A percentile compares a stretch with the other conserved stretches of the same genome.
phyloP scores from a whole-genome alignment of 352 stramenopile genomes.

The Phytophthora hybrid region DNA sequence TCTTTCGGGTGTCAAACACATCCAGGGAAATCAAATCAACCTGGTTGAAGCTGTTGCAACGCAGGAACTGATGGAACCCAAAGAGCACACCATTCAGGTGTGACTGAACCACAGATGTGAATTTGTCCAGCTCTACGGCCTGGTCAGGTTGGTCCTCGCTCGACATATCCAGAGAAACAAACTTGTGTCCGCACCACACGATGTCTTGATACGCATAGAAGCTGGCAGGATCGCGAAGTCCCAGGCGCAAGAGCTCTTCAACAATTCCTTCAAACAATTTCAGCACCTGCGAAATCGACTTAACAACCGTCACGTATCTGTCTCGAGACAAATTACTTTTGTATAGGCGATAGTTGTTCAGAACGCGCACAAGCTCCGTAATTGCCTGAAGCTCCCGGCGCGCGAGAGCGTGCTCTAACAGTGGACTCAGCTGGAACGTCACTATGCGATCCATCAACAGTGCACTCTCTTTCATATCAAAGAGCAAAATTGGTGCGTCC shows the following conservation, averaged over 20 bases:
- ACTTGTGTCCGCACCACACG: constrained; percentile 84
- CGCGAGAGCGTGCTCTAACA: constrained; percentile 74
- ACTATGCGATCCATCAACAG: constrained; percentile 73
- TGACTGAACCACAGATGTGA: constrained; percentile 61
- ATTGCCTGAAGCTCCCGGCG: constrained; percentile 76
- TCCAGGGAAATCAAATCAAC: constrained; percentile 78
- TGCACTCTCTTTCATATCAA: constrained; percentile 82
- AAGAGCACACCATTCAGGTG: constrained; percentile 77
- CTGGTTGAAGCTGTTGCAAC: constrained; percentile 82
- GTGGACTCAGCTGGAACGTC: constrained; percentile 78
- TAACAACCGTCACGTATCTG: constrained; percentile 25
- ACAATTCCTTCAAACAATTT: constrained; percentile 61
- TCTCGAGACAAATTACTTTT: constrained; percentile 26
- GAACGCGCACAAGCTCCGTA: constrained; percentile 56
- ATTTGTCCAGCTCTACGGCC: constrained; percentile 52
- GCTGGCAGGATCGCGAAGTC: constrained; percentile 65
- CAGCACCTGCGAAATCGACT: constrained; percentile 52
- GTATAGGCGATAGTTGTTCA: constrained; percentile 58
- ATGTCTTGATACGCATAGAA: constrained; percentile 88
- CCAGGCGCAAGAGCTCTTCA: constrained; percentile 58
- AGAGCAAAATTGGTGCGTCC: constrained; percentile 82
- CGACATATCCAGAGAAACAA: constrained; percentile 27
- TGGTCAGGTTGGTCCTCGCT: constrained; percentile 16
- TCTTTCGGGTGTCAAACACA: constrained; percentile 77
- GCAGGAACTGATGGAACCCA: constrained; percentile 81